Evolutionary conservation across 2,329 filamentous ascomycete species (phyloP).

Genomic region (Alternaria dauci): DNA sequence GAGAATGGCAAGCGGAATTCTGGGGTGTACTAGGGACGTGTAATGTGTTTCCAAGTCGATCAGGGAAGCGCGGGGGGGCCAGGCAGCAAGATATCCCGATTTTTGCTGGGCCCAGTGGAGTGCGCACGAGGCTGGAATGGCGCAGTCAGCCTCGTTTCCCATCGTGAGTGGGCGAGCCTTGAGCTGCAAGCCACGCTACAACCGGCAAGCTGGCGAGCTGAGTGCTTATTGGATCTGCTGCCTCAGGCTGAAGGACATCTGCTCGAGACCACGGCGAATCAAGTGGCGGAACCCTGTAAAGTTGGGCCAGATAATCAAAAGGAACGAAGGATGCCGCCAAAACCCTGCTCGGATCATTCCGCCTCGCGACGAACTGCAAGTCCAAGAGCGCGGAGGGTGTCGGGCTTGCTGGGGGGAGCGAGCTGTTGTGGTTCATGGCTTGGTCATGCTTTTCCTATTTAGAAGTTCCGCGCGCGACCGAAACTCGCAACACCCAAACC

Average conservation of each 20-base stretch:
- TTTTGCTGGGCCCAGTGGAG: slow-evolving; percentile 41
- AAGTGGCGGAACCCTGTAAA: slow-evolving; percentile 31
- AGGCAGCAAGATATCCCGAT: slow-evolving; percentile 49
- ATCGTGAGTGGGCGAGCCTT: slow-evolving; percentile 47
- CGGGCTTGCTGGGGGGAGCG: slow-evolving; percentile 25
- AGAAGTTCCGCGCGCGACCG: slow-evolving; percentile 22
- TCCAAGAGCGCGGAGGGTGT: slow-evolving; percentile 32
- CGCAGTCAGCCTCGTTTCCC: slow-evolving; percentile 51
- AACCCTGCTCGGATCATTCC: slow-evolving; percentile 47
- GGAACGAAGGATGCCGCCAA: slow-evolving; percentile 39
- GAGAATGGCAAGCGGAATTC: slow-evolving; percentile 24
- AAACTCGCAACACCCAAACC: slow-evolving; percentile 6
- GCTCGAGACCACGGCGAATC: slow-evolving; percentile 39
- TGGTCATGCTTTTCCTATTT: slow-evolving; percentile 38
- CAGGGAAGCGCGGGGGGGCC: slow-evolving; percentile 41
- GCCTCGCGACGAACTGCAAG: slow-evolving; percentile 29
- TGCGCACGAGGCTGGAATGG: slow-evolving; percentile 49
- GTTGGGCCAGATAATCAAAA: slow-evolving; percentile 42
- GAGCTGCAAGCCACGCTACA: slow-evolving; percentile 48
- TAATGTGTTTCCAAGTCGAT: slow-evolving; percentile 35
- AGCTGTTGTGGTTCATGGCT: slow-evolving; percentile 32
- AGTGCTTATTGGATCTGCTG: slow-evolving; percentile 45
- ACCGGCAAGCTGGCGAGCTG: slow-evolving; percentile 48
- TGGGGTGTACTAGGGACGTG: slow-evolving; percentile 32
- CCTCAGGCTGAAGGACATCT: slow-evolving; percentile 39